Evolutionary conservation across 1,284 basidiomycete species (phyloP).

Genomic region (Ceratorhiza oryzae-sativae): DNA sequence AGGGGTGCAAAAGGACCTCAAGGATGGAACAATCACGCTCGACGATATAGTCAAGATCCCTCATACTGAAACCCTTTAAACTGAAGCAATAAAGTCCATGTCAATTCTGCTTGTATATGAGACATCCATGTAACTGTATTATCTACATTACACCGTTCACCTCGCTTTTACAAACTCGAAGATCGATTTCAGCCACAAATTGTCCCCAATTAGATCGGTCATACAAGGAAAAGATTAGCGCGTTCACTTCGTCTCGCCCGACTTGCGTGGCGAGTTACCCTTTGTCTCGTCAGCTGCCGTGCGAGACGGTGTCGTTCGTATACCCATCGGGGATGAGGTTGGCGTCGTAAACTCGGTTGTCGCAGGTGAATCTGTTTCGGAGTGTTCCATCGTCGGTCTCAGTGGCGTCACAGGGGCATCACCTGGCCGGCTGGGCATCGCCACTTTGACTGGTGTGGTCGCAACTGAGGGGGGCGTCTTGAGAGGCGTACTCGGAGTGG

Average conservation of each 20-base stretch:
- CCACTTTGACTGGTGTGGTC: slow-evolving; percentile 6
- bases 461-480: neutral
- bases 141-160: slow-evolving; percentile 23
- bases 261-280: slow-evolving; percentile 3
- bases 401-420: slow-evolving; percentile 9
- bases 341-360: slow-evolving; percentile 35
- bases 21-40: slow-evolving; percentile 35
- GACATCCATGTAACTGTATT: slow-evolving; percentile 19
- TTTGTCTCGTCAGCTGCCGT: slow-evolving; percentile 4
- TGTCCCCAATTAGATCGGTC: slow-evolving; percentile 9
- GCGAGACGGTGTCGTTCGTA: slow-evolving; percentile 19
- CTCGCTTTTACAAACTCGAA: neutral
- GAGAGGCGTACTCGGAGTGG: slow-evolving; percentile 15
- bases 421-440: neutral
- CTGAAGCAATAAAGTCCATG: slow-evolving; percentile 11
- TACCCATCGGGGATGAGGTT: slow-evolving; percentile 18
- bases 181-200: slow-evolving; percentile 14
- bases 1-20: slow-evolving; percentile 36
- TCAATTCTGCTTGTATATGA: slow-evolving; percentile 21
- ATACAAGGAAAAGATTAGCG: slow-evolving; percentile 4
- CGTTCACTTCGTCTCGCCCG: slow-evolving; percentile 4
- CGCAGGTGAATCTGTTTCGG: slow-evolving; percentile 10
- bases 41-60: slow-evolving; percentile 34
- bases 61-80: slow-evolving; percentile 29
- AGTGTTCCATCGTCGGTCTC: neutral